Base-by-base conservation (phyloP, 1,284 basidiomycete genomes). In the Takashimella tepidaria region DNA sequence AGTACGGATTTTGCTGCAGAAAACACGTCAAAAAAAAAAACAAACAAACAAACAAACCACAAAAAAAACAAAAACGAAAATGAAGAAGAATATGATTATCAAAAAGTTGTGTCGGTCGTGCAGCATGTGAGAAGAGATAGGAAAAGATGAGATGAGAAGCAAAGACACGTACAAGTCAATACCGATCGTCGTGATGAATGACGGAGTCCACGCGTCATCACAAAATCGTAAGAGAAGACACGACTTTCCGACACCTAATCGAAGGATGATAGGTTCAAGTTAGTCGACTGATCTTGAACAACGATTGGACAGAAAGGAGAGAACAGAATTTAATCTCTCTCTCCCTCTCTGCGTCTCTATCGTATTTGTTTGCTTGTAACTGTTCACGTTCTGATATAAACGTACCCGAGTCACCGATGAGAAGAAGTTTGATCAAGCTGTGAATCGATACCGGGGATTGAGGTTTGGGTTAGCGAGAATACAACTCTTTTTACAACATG, bases 151-250 rank as follows among this genome's bases (percentile, higher is more conserved):
- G n/a, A n/a, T n/a, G n/a, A 40, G 31, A 31, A 25, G 21, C 23
- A 23, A 12, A 12, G 37, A 10, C 22, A 65, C 74, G 52, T 57
- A 75, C 70, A 76, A 76, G 55, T 76, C 74, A 48, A 76, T 76
- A 66, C 76, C 96, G 75, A 99, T 98, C 49, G 95, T 98, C 48
- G 95, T 98, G 78, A 98, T 99, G 81, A 98, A 98, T 41, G 91
- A 95, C 25, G 95, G 95, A 31, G 96, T 98, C 95, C 95, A 98
- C 61, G 95, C 91, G 77, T 98, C 96, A 79, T 98, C 96, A 76
- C 95, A 98, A 84, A 99, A 99, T 61, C 96, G 89, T 56, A 98
- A 84, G 54, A 99, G 82, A 16, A 99, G 82, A 81, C 96, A 98
- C 49, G 95, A 98, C 80, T 99, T 99, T 64, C 96, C 96, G 66